Percentiles rank a stretch among this genome's conserved stretches.
Evolutionary conservation across 2,329 filamentous ascomycete species (phyloP).

Genomic region (Paecilomyces dactylethromorphus): DNA sequence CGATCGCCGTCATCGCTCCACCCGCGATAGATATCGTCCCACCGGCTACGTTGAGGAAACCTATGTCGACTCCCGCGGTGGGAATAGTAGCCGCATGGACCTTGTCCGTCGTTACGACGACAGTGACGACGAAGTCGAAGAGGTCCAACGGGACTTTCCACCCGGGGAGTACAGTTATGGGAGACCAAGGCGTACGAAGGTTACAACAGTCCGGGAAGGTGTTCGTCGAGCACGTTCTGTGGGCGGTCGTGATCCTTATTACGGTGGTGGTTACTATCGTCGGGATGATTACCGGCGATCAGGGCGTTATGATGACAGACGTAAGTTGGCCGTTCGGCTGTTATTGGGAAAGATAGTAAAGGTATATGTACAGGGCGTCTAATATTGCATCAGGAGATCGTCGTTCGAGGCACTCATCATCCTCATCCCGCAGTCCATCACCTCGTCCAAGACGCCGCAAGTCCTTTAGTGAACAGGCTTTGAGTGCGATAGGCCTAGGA

Average conservation of each 20-base stretch:
- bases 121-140: conserved; percentile 70
- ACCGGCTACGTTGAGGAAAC: conserved; percentile 19
- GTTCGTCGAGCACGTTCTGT: conserved; percentile 31
- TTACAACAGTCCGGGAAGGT: conserved; percentile 25
- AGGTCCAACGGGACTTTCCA: conserved; percentile 77
- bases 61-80: conserved; percentile 17
- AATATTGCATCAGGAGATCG: conserved; percentile 17
- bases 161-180: conserved; percentile 51
- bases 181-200: conserved; percentile 16
- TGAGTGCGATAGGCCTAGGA: conserved; percentile 55
- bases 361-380: not conserved
- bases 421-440: conserved; percentile 33
- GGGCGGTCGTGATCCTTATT: conserved; percentile 24
- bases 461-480: conserved; percentile 42
- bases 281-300: conserved; percentile 39
- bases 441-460: conserved; percentile 36
- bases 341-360: not conserved
- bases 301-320: conserved; percentile 39
- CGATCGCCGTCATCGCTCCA: conserved; percentile 20
- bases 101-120: conserved; percentile 47
- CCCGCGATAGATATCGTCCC: conserved; percentile 26
- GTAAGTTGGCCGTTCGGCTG: conserved; percentile 18
- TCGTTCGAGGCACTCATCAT: conserved; percentile 22
- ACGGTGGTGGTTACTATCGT: conserved; percentile 25
- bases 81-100: conserved; percentile 8